Evolutionary conservation across 1,139 yeast genomes (phyloP), one percentile per base, ranked within the genome.

Genomic region (Nakaseomyces delphensis): DNA sequence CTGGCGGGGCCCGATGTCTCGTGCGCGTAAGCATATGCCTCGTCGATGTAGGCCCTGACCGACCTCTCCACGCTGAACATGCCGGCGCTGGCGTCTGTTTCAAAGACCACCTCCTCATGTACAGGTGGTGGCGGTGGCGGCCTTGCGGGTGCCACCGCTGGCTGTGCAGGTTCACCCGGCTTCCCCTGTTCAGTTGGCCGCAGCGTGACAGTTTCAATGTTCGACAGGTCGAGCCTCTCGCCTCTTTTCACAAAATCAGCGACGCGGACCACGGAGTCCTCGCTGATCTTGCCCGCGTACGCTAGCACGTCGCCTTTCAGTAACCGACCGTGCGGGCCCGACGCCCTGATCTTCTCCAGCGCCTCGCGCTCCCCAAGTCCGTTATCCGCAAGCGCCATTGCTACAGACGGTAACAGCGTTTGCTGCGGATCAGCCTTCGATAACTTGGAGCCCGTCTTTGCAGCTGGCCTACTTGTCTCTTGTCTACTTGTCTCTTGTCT

Each of bases 221-320:
- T 77, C 35, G 86, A 74, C 45, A 91, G 70, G 60, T 91, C 97
- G 50, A 89, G 69, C 54, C 79, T 83, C 50, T 77, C 73, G 50
- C 74, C 73, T 41, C 71, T 66, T 45, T 74, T 68, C 52, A 89
- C 65, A 57, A 69, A 79, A 35, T 74, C 65, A 8, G 84, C 69
- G 44, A 89, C 69, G 19, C 65, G 60, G 16, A 64, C 60, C 23
- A 80, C 76, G 10, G 79, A 66, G 6, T 73, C 77, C 40, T 67
- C 56, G 13, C 83, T 63, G 45, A 89, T 83, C 48, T 74, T 63
- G 21, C 97, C 96, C 45, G 89, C 62, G 59, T 76, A 79, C 1
- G 95, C 93, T 52, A 89, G 72, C 1, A 89, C 86, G 61, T 91
- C 98, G 48, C 97, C 97, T 67, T 83, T 84, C 51, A 87, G 70